Evolutionary conservation across 208 protist species (phyloP).

Genomic region (Wallacemonas sp.): DNA sequence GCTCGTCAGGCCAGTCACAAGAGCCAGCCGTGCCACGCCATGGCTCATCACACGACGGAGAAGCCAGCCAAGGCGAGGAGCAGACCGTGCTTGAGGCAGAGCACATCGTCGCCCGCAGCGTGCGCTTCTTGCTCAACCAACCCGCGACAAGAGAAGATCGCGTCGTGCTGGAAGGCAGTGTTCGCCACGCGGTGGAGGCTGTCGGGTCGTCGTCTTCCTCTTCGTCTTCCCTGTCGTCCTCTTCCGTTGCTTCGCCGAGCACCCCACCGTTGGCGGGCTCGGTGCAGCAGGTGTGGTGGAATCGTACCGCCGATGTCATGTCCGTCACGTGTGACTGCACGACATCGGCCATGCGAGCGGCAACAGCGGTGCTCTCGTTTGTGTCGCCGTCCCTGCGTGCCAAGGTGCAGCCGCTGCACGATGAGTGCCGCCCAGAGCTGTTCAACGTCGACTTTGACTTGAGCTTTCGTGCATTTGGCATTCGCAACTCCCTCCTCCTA

Average conservation of each 20-base stretch:
- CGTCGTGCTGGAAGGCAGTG: slow-evolving; percentile 70
- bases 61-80: not conserved
- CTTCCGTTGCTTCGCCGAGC: not conserved
- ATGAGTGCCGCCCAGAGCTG: slow-evolving; percentile 82
- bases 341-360: slow-evolving; percentile 58
- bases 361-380: slow-evolving; percentile 54
- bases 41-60: not conserved
- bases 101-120: slow-evolving; percentile 66
- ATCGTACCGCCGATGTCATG: slow-evolving; percentile 64
- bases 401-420: slow-evolving; percentile 76
- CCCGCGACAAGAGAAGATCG: slow-evolving; percentile 57
- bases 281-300: slow-evolving; percentile 90
- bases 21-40: not conserved
- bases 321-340: slow-evolving; percentile 70
- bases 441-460: slow-evolving; percentile 91
- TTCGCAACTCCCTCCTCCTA: slow-evolving; percentile 87
- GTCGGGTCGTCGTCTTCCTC: slow-evolving; percentile 1
- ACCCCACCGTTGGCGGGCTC: not conserved
- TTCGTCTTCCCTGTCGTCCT: not conserved
- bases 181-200: slow-evolving; percentile 54
- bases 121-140: slow-evolving; percentile 61
- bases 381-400: slow-evolving; percentile 46
- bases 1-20: slow-evolving; percentile 12
- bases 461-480: slow-evolving; percentile 87
- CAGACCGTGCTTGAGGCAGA: slow-evolving; percentile 54